Conservation (phyloP, 2,329 filamentous ascomycete species). For the Hymenoscyphus salicellus region DNA sequence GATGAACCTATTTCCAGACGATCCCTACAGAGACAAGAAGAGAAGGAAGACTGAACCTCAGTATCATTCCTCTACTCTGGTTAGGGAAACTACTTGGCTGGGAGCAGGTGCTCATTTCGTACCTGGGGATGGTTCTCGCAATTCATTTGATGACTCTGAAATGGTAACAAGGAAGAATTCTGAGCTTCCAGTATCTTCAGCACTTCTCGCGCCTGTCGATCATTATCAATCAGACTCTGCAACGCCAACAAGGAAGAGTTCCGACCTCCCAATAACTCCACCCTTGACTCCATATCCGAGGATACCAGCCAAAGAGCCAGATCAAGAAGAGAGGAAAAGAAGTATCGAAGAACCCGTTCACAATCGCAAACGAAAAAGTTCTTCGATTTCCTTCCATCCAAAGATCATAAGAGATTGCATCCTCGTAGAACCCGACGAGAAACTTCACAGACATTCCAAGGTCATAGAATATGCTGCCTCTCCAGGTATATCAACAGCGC, state of each 20-base stretch:
- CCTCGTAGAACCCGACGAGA: not conserved
- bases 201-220: no score
- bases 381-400: slow-evolving; percentile 11
- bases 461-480: not conserved
- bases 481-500: slow-evolving; percentile 5
- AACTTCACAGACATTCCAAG: not conserved
- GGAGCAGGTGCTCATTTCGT: not conserved
- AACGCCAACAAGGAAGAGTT: slow-evolving; percentile 1
- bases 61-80: not conserved
- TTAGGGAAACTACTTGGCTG: not conserved
- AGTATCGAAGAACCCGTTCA: not conserved
- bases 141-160: not conserved
- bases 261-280: not conserved
- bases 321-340: not conserved
- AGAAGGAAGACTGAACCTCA: not conserved
- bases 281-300: not conserved
- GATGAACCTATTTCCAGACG: slow-evolving; percentile 34
- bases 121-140: not conserved
- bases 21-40: slow-evolving; percentile 21
- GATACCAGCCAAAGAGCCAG: not conserved
- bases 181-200: not conserved
- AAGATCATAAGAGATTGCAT: slow-evolving; percentile 8
- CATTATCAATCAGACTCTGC: not conserved
- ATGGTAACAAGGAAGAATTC: slow-evolving; percentile 2
- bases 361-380: not conserved